Evolutionary conservation across 148 eudicot species (phyloP).

Genomic region (Gaultheria prostrata): DNA sequence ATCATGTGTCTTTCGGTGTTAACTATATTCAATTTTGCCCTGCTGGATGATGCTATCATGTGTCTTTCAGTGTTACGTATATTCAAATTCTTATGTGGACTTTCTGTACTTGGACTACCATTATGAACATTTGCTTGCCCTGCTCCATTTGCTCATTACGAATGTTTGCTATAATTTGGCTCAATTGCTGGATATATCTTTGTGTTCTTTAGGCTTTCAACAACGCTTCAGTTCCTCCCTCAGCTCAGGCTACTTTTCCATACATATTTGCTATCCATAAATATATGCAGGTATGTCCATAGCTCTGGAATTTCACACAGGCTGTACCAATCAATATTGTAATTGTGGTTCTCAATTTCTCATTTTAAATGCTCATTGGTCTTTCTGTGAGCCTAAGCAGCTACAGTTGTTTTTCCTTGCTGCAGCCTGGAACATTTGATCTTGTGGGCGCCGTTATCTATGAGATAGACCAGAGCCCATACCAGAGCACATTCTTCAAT

Average conservation of each 20-base stretch:
- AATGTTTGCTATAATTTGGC: neutral
- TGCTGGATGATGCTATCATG: neutral
- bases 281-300: slow-evolving; percentile 62
- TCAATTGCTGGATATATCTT: neutral
- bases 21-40: neutral
- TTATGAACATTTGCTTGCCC: neutral
- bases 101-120: neutral
- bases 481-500: slow-evolving; percentile 82
- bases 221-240: slow-evolving; percentile 81
- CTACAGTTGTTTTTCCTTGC: neutral
- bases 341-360: neutral
- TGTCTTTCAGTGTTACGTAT: neutral
- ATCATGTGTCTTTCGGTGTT: neutral
- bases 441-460: slow-evolving; percentile 80
- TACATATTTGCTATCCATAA: slow-evolving; percentile 84
- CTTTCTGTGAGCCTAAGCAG: slow-evolving; percentile 1
- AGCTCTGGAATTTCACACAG: neutral
- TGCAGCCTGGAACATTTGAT: slow-evolving; percentile 90
- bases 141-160: neutral
- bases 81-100: neutral
- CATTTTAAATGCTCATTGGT: neutral
- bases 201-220: slow-evolving; percentile 54
- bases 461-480: slow-evolving; percentile 71
- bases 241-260: slow-evolving; percentile 85
- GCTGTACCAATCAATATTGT: neutral